Conservation (phyloP, 305 asterid species). For the Striga hermonthica region DNA sequence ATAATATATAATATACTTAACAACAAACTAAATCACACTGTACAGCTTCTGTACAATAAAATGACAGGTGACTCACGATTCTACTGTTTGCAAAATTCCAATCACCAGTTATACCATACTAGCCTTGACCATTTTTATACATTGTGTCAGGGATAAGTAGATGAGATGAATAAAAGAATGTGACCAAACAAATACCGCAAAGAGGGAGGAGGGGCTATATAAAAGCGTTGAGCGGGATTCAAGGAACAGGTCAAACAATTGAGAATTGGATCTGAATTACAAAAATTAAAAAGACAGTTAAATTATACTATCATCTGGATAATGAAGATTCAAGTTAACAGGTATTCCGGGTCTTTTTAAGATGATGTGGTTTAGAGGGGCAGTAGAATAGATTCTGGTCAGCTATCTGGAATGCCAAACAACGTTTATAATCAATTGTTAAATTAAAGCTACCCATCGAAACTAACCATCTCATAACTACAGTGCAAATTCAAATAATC, state of each 20-base stretch:
- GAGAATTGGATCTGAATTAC: conserved; percentile 12
- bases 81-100: neutral
- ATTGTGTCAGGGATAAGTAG: neutral
- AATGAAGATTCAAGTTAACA: neutral
- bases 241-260: neutral
- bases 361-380: neutral
- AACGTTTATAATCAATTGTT: neutral
- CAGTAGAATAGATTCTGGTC: neutral
- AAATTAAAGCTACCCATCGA: neutral
- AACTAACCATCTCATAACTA: neutral
- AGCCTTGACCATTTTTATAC: neutral
- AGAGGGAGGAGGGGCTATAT: conserved; percentile 1
- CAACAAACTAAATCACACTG: neutral
- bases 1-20: neutral
- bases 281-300: neutral
- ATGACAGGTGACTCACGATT: conserved; percentile 5
- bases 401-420: neutral
- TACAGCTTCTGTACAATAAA: neutral
- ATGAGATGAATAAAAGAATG: neutral
- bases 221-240: neutral
- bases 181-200: neutral
- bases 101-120: neutral
- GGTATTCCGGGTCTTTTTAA: neutral
- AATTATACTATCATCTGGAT: neutral
- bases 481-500: neutral